Evolutionary conservation across 257 asterid genomes (phyloP).

Genomic region (Anisodus tanguticus): DNA sequence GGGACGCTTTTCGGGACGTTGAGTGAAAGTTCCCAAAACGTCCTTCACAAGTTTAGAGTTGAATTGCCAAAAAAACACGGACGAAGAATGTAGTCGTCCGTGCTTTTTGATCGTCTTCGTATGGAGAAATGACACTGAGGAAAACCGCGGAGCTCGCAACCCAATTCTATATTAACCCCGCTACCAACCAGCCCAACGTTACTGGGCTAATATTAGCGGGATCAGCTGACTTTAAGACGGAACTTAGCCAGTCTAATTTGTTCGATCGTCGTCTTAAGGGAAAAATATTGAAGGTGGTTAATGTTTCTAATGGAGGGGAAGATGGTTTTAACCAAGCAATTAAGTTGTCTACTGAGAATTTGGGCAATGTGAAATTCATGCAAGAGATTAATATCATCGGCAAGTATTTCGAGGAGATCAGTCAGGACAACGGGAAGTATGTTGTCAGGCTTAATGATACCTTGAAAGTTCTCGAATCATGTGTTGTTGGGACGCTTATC

Average conservation of each 20-base stretch:
- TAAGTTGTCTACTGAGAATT: conserved; percentile 43
- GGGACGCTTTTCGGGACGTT: too few relatives aligned
- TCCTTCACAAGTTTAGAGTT: too few relatives aligned
- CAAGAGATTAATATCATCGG: conserved; percentile 41
- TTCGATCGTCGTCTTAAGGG: conserved; percentile 44
- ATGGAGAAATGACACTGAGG: too few relatives aligned
- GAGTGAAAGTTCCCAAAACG: too few relatives aligned
- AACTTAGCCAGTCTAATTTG: conserved; percentile 40
- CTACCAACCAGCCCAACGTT: conserved; percentile 43
- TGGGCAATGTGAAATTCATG: conserved; percentile 45
- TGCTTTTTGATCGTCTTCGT: too few relatives aligned
- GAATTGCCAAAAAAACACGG: too few relatives aligned
- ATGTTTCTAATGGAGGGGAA: conserved; percentile 50
- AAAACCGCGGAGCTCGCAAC: not conserved
- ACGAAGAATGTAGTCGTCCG: too few relatives aligned
- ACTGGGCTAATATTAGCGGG: conserved; percentile 45
- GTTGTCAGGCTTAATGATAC: too few relatives aligned
- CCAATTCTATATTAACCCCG: conserved; percentile 41
- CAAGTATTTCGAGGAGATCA: too few relatives aligned
- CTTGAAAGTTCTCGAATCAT: too few relatives aligned
- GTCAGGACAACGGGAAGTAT: too few relatives aligned
- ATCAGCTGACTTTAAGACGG: conserved; percentile 48
- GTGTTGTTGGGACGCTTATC: too few relatives aligned
- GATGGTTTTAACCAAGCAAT: conserved; percentile 44
- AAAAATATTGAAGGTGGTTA: conserved; percentile 42